phyloP scores from a whole-genome alignment of 2,329 filamentous ascomycete species.

The Penicillium sp. region DNA sequence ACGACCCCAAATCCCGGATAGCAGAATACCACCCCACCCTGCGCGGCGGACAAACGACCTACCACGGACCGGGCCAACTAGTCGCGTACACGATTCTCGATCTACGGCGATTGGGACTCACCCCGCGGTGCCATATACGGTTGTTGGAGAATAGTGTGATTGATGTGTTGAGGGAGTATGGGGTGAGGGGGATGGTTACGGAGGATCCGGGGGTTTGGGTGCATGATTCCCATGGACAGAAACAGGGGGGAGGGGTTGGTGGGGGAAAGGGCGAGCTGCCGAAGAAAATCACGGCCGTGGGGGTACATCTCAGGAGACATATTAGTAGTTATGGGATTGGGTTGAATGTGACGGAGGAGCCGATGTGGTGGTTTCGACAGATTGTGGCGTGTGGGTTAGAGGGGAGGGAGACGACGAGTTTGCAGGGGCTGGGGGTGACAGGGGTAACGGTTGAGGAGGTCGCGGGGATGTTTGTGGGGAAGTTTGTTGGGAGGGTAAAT shows the following conservation, averaged over 20 bases:
- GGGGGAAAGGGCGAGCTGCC: too few relatives aligned
- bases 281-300: conserved; percentile 76
- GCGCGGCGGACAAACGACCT: conserved; percentile 86
- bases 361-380: conserved; percentile 60
- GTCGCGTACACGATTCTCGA: conserved; percentile 87
- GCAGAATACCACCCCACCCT: conserved; percentile 62
- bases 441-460: conserved; percentile 33
- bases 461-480: conserved; percentile 30
- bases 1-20: conserved; percentile 22
- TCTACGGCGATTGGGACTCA: conserved; percentile 58
- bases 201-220: conserved; percentile 80
- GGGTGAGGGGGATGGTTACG: conserved; percentile 54
- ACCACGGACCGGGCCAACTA: conserved; percentile 87
- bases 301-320: conserved; percentile 76
- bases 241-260: too few relatives aligned
- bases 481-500: conserved; percentile 35
- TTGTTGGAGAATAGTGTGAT: conserved; percentile 70
- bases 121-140: conserved; percentile 66
- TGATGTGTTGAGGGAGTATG: conserved; percentile 52
- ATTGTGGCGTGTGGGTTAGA: conserved; percentile 86
- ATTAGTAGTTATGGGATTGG: conserved; percentile 78
- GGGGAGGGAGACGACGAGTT: conserved; percentile 66
- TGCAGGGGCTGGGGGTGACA: conserved; percentile 46
- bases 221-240: too few relatives aligned
- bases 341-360: conserved; percentile 45